Evolutionary conservation across 2,329 filamentous ascomycete genomes (phyloP).

Genomic region (Westerdykella sp.): DNA sequence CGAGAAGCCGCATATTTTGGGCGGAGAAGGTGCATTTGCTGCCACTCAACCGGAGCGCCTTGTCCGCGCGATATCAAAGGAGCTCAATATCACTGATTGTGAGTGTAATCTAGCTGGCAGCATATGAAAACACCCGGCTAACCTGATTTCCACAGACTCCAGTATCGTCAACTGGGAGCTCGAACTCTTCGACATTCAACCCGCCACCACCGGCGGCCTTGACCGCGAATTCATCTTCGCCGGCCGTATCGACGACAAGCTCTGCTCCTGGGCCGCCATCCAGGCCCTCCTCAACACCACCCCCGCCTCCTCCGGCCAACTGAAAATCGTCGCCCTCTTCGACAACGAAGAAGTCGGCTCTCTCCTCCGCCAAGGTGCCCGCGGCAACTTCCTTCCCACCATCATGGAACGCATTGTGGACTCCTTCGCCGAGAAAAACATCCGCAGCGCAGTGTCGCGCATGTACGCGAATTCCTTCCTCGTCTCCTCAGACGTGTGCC

Average conservation of each 20-base stretch:
- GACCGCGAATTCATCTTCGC: conserved; percentile 93
- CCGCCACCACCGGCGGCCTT: conserved; percentile 74
- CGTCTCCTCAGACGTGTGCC: conserved; percentile 85
- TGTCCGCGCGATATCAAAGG: conserved; percentile 71
- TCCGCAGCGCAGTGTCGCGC: conserved; percentile 59
- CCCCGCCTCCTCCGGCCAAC: conserved; percentile 53
- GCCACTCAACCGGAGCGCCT: conserved; percentile 79
- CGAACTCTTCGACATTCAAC: conserved; percentile 87
- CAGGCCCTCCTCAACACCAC: conserved; percentile 70
- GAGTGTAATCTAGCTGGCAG: conserved; percentile 6
- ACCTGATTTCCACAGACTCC: conserved; percentile 39
- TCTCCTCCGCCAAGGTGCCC: conserved; percentile 80
- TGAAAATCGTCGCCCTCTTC: conserved; percentile 91
- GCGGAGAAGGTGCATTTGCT: conserved; percentile 64
- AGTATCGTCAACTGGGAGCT: conserved; percentile 93
- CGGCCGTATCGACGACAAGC: conserved; percentile 93
- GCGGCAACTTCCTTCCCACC: conserved; percentile 78
- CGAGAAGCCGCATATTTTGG: conserved; percentile 44
- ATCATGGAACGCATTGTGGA: conserved; percentile 78
- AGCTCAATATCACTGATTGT: conserved; percentile 67
- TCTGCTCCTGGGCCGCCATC: conserved; percentile 89
- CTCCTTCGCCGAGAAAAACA: conserved; percentile 46
- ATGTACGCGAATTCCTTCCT: conserved; percentile 91
- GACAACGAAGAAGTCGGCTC: conserved; percentile 97
- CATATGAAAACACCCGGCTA: conserved; percentile 2